Evolutionary conservation across 495 filamentous ascomycete species (phyloP).

Genomic region (Xylaria sp.): DNA sequence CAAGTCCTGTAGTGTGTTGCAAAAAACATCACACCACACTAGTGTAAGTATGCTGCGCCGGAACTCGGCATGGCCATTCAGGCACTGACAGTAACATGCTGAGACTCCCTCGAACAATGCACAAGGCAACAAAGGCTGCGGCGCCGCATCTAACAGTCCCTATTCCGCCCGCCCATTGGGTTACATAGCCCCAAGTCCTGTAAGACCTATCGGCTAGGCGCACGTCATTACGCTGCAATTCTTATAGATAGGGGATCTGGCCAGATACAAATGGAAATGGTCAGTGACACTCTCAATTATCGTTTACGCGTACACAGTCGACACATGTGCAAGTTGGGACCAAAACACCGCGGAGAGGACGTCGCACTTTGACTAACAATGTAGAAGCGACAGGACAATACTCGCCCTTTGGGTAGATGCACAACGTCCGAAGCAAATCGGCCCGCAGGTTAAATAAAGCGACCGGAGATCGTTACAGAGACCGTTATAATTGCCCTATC

Average conservation of each 20-base stretch:
- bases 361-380: background rate
- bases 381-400: background rate
- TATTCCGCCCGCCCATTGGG: background rate
- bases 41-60: background rate
- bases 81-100: background rate
- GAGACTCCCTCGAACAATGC: background rate
- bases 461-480: background rate
- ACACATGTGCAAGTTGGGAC: background rate
- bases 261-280: background rate
- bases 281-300: background rate
- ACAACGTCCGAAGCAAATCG: background rate
- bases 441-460: background rate
- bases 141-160: background rate
- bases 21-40: background rate
- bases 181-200: slow-evolving; percentile 4
- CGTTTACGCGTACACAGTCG: background rate
- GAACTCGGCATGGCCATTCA: slow-evolving; percentile 4
- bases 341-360: background rate
- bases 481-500: background rate
- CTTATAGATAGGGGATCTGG: background rate
- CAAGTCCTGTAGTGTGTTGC: background rate
- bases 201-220: slow-evolving; percentile 5
- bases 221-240: background rate
- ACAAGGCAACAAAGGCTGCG: background rate
- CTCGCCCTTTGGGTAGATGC: background rate